Evolutionary conservation across 1,139 yeast species (phyloP).

Genomic region (Kazachstania sp.): DNA sequence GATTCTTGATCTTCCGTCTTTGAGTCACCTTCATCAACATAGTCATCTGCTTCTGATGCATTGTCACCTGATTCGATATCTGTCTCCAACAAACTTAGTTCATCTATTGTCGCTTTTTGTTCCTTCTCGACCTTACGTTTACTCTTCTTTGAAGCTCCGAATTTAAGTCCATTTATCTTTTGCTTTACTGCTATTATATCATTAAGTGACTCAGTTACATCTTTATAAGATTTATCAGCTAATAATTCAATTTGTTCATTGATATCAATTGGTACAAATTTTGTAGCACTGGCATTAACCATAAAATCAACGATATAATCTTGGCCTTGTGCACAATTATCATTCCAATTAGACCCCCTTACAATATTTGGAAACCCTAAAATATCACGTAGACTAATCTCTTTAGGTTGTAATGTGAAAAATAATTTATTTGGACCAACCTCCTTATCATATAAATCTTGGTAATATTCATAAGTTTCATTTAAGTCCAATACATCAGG

Average conservation of each 20-base stretch:
- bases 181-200: constrained; percentile 10
- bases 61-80: not conserved
- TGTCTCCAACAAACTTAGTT: not conserved
- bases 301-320: constrained; percentile 15
- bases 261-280: constrained; percentile 17
- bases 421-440: constrained; percentile 12
- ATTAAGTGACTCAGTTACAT: constrained; percentile 18
- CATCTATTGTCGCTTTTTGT: not conserved
- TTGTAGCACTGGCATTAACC: constrained; percentile 16
- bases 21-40: constrained; percentile 4
- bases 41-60: not conserved
- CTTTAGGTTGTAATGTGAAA: constrained; percentile 12
- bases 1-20: not conserved
- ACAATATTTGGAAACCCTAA: constrained; percentile 8
- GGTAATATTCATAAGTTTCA: constrained; percentile 5
- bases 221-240: constrained; percentile 15
- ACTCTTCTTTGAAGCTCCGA: not conserved
- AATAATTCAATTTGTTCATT: constrained; percentile 7
- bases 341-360: constrained; percentile 5
- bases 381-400: constrained; percentile 10
- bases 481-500: constrained; percentile 6
- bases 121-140: not conserved
- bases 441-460: constrained; percentile 7
- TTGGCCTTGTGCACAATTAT: constrained; percentile 3
- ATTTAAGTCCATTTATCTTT: not conserved